Base-by-base conservation (phyloP, 108 stramenopile species). In the Aurantiochytrium sp. region DNA sequence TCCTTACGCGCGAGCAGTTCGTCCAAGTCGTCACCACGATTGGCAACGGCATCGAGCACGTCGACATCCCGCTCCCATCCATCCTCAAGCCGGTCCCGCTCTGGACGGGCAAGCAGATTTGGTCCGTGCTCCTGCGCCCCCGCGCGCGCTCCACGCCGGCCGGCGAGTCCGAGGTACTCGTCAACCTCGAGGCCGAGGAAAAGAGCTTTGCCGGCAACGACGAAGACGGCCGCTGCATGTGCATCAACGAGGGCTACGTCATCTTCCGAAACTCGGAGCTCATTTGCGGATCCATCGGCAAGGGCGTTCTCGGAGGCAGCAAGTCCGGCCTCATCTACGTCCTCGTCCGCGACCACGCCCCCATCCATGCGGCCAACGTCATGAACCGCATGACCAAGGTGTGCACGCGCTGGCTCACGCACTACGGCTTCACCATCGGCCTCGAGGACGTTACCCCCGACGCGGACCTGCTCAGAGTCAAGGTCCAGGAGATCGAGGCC, bases 101-200 rank as follows among this genome's bases (percentile, higher is more conserved):
- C 37, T 99, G 98, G 98, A 99, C 98, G 4, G 98, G 98, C 34
- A 99, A 99, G 91, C 98, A 99, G 91, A 88, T 99, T 17, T 96
- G 96, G 89, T 89, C 90, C 15, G 89, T 93, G 54, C 93, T 97
- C 87, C 81, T 99, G 39, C 91, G 95, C n/a, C 98, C 98, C 31
- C 96, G 96, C 87, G 6, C 17, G 1, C 73, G 30, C 39, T n/a
- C 21, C 30, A 89, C 86, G 30, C 86, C 91, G 31, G 81, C 91
- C 19, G 92, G 89, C 30, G 42, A 41, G 73, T 6, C n/a, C n/a
- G 42, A 3, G n/a, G 42, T 48, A 15, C 21, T 81, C 0, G 45
- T 81, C 39, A 98, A 95, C 90, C 93, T 99, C 59, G 98, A 98
- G 91, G 94, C 92, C 87, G 95, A 97, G 90, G 98, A 98, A 89